Base-by-base conservation (phyloP, 805 yeast species). In the Saccharomycopsis schoenii region DNA sequence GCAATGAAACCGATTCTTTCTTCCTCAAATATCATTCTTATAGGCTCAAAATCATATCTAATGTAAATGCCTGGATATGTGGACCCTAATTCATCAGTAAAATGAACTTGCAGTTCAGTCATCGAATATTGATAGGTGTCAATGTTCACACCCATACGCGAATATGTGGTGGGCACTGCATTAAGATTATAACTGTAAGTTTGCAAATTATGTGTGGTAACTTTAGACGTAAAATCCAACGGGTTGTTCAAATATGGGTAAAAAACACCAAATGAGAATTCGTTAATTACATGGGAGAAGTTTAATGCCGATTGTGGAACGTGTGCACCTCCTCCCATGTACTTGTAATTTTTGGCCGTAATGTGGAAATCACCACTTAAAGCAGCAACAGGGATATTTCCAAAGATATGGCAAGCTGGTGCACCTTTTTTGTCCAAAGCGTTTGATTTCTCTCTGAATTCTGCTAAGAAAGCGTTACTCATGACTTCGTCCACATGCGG, bases 221-320 rank as follows among this genome's bases (percentile, higher is more conserved):
- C 61, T 66, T 85, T 82, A 0, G 83, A 86, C 0, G 93, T 85
- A 56, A 77, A 78, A 71, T 94, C 98, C 65, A 94, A 78, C n/a
- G 97, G 96, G 69, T 93, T 93, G 66, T 86, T 80, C 64, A 92
- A 78, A 67, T 81, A 86, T 2, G 99, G 97, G 69, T 83, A 91
- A 72, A 87, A 91, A 42, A 83, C 89, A 14, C 99, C 99, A 73
- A 85, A 93, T 11, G 97, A 90, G 64, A 91, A 82, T 71, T 93
- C 98, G 62, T 82, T 82, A 62, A 94, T 85, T 4, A 83, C 83
- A 72, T 94, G 99, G 0, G 96, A 81, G 70, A 93, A 87, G 69
- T 93, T 88, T 62, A 89, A 73, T 24, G 78, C 73, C 47, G 82
- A 82, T 8, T 68, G 40, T 0, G 81, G 82, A 11, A 79, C 77